phyloP scores from a whole-genome alignment of 306 rosid genomes.

The Canavalia gladiata region DNA sequence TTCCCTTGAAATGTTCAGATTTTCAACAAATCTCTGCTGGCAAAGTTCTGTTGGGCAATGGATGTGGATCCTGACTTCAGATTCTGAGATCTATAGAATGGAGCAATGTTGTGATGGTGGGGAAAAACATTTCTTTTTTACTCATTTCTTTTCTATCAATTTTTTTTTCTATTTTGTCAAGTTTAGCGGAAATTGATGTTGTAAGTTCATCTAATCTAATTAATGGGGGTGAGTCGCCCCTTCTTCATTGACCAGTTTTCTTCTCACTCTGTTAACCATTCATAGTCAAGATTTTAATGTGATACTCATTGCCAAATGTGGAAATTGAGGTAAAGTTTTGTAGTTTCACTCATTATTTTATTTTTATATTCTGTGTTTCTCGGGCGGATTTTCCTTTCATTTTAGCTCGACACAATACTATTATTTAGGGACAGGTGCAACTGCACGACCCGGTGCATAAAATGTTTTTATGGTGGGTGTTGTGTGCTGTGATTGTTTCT shows the following conservation, averaged over 20 bases:
- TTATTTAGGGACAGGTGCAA: not conserved
- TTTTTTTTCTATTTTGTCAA: constrained; percentile 35
- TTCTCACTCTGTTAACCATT: constrained; percentile 43
- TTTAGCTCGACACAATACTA: not conserved
- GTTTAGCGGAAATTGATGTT: constrained; percentile 63
- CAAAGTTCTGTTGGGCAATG: constrained; percentile 95
- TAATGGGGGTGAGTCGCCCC: constrained; percentile 60
- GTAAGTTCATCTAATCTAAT: constrained; percentile 88
- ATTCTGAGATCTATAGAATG: constrained; percentile 68
- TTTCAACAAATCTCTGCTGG: constrained; percentile 91
- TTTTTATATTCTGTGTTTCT: constrained; percentile 9
- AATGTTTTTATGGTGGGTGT: not conserved
- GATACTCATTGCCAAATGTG: constrained; percentile 54
- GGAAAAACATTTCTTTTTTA: constrained; percentile 38
- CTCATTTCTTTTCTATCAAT: constrained; percentile 56
- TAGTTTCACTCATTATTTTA: not conserved
- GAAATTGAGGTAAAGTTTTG: constrained; percentile 50
- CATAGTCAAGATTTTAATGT: constrained; percentile 48
- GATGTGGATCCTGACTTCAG: constrained; percentile 94
- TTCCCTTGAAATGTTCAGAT: constrained; percentile 62
- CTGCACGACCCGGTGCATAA: not conserved
- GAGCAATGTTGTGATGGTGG: constrained; percentile 38
- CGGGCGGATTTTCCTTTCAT: not conserved
- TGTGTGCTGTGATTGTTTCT: not conserved
- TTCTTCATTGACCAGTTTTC: constrained; percentile 47